phyloP scores from a whole-genome alignment of 306 rosid genomes.

The Cucurbita moschata region DNA sequence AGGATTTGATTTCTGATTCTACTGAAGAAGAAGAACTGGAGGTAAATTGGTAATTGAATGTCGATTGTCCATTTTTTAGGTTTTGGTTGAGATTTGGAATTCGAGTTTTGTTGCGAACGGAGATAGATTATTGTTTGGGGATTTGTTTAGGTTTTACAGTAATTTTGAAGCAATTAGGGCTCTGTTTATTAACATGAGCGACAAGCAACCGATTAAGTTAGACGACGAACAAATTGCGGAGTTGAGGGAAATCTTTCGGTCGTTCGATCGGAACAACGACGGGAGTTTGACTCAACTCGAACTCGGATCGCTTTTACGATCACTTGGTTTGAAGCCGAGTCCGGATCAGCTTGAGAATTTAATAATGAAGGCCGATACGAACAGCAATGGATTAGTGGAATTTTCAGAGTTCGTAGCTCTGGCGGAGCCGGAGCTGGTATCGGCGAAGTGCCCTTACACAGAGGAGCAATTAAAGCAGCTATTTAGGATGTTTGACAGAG shows the following conservation, averaged over 20 bases:
- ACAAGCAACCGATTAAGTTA: conserved; percentile 39
- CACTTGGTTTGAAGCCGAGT: conserved; percentile 75
- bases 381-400: conserved; percentile 65
- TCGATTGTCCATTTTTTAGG: background rate
- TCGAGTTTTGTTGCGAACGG: background rate
- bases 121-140: background rate
- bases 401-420: conserved; percentile 66
- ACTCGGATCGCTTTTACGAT: conserved; percentile 65
- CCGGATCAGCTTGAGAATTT: conserved; percentile 59
- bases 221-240: conserved; percentile 79
- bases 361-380: conserved; percentile 61
- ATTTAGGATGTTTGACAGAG: conserved; percentile 65
- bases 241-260: conserved; percentile 61
- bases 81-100: background rate
- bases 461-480: conserved; percentile 55
- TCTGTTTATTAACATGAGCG: conserved; percentile 35
- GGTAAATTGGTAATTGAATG: background rate
- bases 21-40: background rate
- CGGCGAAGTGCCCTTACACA: conserved; percentile 70
- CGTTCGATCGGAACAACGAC: conserved; percentile 81
- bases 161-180: background rate
- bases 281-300: conserved; percentile 81
- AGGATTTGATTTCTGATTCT: background rate
- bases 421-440: conserved; percentile 63
- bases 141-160: background rate